Percentiles rank a stretch among this genome's conserved stretches.
phyloP scores from a whole-genome alignment of 306 rosid species.

The Albizia julibrissin region DNA sequence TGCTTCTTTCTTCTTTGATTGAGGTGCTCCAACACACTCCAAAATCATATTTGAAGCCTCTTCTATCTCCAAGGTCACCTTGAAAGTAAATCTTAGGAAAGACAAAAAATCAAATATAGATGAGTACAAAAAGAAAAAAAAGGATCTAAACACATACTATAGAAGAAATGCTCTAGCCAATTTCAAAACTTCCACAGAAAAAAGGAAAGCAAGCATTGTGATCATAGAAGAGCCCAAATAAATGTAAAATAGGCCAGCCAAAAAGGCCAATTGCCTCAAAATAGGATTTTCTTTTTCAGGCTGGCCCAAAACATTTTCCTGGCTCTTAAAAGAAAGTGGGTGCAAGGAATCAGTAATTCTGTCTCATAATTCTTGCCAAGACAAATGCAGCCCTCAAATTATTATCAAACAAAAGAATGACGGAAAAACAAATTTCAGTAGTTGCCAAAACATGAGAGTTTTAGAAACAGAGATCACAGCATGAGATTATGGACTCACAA shows the following conservation, averaged over 20 bases:
- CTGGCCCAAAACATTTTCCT: not conserved
- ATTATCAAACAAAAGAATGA: not conserved
- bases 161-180: not conserved
- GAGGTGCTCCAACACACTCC: constrained; percentile 61
- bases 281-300: no score
- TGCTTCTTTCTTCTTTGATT: constrained; percentile 67
- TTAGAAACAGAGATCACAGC: constrained; percentile 2
- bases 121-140: not conserved
- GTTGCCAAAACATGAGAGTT: not conserved
- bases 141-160: not conserved
- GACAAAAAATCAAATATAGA: not conserved
- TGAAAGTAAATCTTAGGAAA: constrained; percentile 65
- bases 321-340: not conserved
- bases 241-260: not conserved
- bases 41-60: constrained; percentile 49
- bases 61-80: constrained; percentile 63
- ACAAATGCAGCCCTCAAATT: not conserved
- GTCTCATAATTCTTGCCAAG: not conserved
- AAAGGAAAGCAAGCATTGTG: not conserved
- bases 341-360: not conserved
- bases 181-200: not conserved
- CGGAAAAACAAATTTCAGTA: constrained; percentile 6
- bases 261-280: no score
- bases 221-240: not conserved
- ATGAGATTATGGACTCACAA: constrained; percentile 38